Conservation (phyloP, 2,329 filamentous ascomycete genomes). For the Apiospora hydei region DNA sequence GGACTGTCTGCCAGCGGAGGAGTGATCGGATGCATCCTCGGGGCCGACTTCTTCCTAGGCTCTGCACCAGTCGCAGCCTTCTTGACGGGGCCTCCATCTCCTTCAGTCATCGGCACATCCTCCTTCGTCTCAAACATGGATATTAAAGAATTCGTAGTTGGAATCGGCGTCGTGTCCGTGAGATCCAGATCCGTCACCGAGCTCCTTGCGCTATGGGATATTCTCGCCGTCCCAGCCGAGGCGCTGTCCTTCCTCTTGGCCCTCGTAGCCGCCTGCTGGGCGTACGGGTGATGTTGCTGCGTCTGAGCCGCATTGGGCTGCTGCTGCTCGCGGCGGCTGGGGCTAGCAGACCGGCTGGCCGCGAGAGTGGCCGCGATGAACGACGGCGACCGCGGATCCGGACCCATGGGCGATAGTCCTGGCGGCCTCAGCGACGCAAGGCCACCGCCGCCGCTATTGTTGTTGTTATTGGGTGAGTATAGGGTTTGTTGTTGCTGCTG, state of each 20-base stretch:
- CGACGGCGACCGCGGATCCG: constrained; percentile 59
- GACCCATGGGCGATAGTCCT: constrained; percentile 30
- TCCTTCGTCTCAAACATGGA: constrained; percentile 69
- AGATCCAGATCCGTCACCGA: constrained; percentile 44
- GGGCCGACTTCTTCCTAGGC: constrained; percentile 38
- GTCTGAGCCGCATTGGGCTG: constrained; percentile 2
- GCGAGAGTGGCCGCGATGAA: constrained; percentile 68
- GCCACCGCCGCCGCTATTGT: not conserved
- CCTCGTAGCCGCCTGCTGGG: constrained; percentile 33
- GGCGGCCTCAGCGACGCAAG: constrained; percentile 28
- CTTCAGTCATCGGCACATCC: constrained; percentile 17
- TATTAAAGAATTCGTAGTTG: constrained; percentile 70
- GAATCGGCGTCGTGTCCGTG: constrained; percentile 64
- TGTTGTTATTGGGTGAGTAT: not conserved
- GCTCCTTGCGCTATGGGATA: constrained; percentile 38
- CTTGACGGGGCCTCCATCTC: constrained; percentile 38
- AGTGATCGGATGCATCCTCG: constrained; percentile 40
- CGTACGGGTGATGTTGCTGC: constrained; percentile 29
- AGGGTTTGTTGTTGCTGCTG: constrained; percentile 14
- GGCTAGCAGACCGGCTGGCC: constrained; percentile 66
- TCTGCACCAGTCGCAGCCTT: constrained; percentile 31
- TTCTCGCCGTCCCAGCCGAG: constrained; percentile 27
- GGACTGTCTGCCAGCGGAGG: constrained; percentile 42
- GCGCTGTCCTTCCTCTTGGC: constrained; percentile 39
- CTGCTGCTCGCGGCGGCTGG: constrained; percentile 50